Percentiles rank a stretch among this genome's conserved stretches.
Conservation (phyloP, 371 early-diverging fungal species). For the Mucor ambiguus region DNA sequence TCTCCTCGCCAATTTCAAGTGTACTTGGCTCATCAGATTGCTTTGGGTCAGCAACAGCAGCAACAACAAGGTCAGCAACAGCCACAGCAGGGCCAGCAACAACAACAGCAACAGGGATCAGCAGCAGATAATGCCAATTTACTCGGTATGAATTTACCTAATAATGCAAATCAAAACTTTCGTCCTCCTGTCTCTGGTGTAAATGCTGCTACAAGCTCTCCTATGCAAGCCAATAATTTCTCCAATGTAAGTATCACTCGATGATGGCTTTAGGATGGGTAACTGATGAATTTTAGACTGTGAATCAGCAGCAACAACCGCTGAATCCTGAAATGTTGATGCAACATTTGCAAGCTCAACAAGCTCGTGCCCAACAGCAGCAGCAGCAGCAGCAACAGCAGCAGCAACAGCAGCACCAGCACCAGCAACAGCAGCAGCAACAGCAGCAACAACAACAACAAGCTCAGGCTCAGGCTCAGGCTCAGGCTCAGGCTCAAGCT, state of each 20-base stretch:
- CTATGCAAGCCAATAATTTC: conserved; percentile 25
- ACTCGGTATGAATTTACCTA: conserved; percentile 11
- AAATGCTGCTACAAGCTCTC: conserved; percentile 13
- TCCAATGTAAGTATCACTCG: conserved; percentile 8
- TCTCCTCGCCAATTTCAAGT: conserved; percentile 41
- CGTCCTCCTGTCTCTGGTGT: conserved; percentile 23
- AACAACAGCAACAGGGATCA: conserved; percentile 19
- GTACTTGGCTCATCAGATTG: conserved; percentile 32
- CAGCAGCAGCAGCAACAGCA: conserved; percentile 19
- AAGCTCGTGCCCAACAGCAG: conserved; percentile 17
- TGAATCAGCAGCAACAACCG: conserved; percentile 19
- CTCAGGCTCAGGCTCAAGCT: conserved; percentile 17
- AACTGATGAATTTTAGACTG: not conserved
- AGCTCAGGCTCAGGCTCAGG: conserved; percentile 18
- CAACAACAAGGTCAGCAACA: conserved; percentile 16
- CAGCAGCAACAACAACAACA: conserved; percentile 19
- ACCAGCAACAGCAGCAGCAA: conserved; percentile 12
- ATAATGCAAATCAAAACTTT: conserved; percentile 12
- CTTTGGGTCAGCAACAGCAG: conserved; percentile 30
- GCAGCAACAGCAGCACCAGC: conserved; percentile 10
- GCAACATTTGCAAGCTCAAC: conserved; percentile 31
- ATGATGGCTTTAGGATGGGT: not conserved
- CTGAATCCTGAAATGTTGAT: conserved; percentile 24
- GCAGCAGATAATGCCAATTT: conserved; percentile 12
- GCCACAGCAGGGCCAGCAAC: conserved; percentile 5